Conservation (phyloP, 257 asterid species). For the Solanum pennellii region DNA sequence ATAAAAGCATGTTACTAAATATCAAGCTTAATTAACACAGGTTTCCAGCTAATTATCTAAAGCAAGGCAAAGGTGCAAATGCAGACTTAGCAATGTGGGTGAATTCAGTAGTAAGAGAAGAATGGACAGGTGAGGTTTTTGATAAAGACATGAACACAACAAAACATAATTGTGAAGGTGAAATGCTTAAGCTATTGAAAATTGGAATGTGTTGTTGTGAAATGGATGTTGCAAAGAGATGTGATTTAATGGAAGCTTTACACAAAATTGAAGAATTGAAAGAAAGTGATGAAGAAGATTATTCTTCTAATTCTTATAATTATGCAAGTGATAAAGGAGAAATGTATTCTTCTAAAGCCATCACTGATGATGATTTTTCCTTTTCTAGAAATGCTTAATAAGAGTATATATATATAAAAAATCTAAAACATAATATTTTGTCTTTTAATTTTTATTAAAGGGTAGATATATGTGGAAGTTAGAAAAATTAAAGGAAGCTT, state of each 20-base stretch:
- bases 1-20: neutral
- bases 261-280: slow-evolving; percentile 41
- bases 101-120: slow-evolving; percentile 55
- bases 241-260: slow-evolving; percentile 36
- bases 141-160: slow-evolving; percentile 37
- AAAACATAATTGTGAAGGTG: slow-evolving; percentile 21
- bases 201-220: slow-evolving; percentile 74
- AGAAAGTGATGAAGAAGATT: slow-evolving; percentile 32
- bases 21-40: neutral
- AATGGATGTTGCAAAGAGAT: slow-evolving; percentile 33
- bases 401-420: neutral
- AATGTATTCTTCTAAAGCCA: slow-evolving; percentile 21
- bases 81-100: slow-evolving; percentile 59
- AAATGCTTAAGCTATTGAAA: slow-evolving; percentile 52
- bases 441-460: neutral
- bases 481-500: neutral
- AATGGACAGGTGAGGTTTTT: slow-evolving; percentile 65
- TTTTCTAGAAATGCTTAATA: slow-evolving; percentile 8
- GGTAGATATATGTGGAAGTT: neutral
- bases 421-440: too few species aligned
- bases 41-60: slow-evolving; percentile 43
- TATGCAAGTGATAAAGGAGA: slow-evolving; percentile 31
- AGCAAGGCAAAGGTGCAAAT: slow-evolving; percentile 35
- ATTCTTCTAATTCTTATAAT: slow-evolving; percentile 12
- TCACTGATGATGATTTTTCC: slow-evolving; percentile 31